phyloP scores from a whole-genome alignment of 75 land plant genomes.

The Pseudotsuga menziesii region DNA sequence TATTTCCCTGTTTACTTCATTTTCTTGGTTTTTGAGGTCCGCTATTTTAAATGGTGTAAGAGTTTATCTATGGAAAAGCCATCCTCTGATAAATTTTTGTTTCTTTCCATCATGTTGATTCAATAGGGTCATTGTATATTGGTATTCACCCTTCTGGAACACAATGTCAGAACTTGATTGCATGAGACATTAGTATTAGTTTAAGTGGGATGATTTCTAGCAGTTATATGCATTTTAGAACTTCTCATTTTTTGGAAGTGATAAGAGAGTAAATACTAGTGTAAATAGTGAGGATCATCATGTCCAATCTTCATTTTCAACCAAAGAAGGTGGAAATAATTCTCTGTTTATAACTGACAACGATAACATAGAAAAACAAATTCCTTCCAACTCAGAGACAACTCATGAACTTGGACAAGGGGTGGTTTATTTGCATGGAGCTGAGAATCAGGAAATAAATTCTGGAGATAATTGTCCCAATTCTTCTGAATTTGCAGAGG shows the following conservation, averaged over 20 bases:
- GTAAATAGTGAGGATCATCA: slow-evolving; percentile 9
- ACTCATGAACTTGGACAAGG: neutral
- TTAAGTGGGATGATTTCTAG: slow-evolving; percentile 46
- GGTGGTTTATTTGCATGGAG: slow-evolving; percentile 4
- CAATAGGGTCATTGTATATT: slow-evolving; percentile 59
- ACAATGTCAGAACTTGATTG: slow-evolving; percentile 26
- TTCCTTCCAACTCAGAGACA: neutral
- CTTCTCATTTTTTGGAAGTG: slow-evolving; percentile 38
- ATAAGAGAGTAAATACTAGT: slow-evolving; percentile 29
- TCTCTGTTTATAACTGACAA: slow-evolving; percentile 3
- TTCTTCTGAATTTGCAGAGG: neutral
- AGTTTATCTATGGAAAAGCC: neutral
- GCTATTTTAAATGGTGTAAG: neutral
- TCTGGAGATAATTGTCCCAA: neutral
- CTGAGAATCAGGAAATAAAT: neutral
- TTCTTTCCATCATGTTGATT: slow-evolving; percentile 45
- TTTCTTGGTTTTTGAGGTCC: too few relatives aligned
- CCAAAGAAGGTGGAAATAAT: slow-evolving; percentile 6
- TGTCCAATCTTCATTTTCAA: neutral
- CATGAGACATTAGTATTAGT: slow-evolving; percentile 41
- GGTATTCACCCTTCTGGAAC: slow-evolving; percentile 37
- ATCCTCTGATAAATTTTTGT: neutral
- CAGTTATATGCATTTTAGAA: slow-evolving; percentile 67
- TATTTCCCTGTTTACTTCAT: too few relatives aligned
- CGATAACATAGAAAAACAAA: slow-evolving; percentile 4